Percentiles rank a stretch among this genome's conserved stretches.
Conservation (phyloP, 2,329 filamentous ascomycete species). For the Aspergillus pseudoviridinutans region DNA sequence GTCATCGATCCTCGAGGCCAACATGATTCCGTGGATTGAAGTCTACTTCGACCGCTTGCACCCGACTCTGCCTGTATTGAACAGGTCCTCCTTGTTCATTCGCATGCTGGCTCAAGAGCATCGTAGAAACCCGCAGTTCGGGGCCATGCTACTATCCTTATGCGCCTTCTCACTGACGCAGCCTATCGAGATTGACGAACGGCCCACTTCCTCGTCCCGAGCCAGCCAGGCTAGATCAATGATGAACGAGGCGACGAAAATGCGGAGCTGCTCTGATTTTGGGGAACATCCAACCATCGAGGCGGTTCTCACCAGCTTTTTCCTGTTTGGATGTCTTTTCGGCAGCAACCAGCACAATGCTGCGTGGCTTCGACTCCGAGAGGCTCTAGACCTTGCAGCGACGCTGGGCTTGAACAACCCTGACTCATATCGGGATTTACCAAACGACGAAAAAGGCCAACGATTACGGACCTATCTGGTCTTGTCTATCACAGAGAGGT, state of each 20-base stretch:
- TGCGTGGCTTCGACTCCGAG: slow-evolving; percentile 73
- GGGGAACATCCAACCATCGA: slow-evolving; percentile 40
- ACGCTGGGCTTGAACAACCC: slow-evolving; percentile 40
- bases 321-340: slow-evolving; percentile 69
- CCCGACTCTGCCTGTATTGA: slow-evolving; percentile 41
- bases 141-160: slow-evolving; percentile 41
- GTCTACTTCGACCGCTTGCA: slow-evolving; percentile 45
- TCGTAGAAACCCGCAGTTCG: slow-evolving; percentile 41
- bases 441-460: slow-evolving; percentile 37
- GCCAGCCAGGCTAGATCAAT: slow-evolving; percentile 39
- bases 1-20: slow-evolving; percentile 36
- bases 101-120: slow-evolving; percentile 42
- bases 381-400: slow-evolving; percentile 52
- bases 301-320: slow-evolving; percentile 64
- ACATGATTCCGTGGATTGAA: slow-evolving; percentile 41
- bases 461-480: slow-evolving; percentile 35
- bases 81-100: slow-evolving; percentile 39
- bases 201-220: slow-evolving; percentile 31
- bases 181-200: slow-evolving; percentile 43
- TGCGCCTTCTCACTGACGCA: slow-evolving; percentile 45
- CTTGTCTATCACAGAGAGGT: slow-evolving; percentile 36
- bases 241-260: slow-evolving; percentile 42
- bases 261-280: slow-evolving; percentile 41
- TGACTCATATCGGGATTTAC: slow-evolving; percentile 33
- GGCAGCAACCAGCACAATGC: slow-evolving; percentile 69